phyloP scores from a whole-genome alignment of 1,284 basidiomycete species.

The Ustilago lituana region DNA sequence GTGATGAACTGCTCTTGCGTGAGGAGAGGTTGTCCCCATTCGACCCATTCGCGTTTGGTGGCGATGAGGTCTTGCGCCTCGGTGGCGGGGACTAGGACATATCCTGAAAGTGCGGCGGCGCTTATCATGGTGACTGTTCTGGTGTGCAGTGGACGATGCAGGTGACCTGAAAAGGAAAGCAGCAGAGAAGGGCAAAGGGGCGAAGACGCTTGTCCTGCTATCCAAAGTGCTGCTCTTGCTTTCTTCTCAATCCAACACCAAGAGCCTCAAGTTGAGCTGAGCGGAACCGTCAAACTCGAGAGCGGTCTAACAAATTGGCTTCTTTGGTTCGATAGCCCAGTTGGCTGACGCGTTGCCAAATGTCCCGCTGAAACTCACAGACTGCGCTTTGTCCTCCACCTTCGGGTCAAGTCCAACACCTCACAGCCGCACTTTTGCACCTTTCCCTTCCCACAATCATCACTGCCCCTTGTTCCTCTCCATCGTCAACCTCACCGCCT shows the following conservation, averaged over 20 bases:
- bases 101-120: conserved; percentile 2
- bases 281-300: too few relatives aligned
- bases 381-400: conserved; percentile 15
- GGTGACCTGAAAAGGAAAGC: neutral
- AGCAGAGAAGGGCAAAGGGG: neutral
- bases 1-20: conserved; percentile 30
- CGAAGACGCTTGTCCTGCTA: too few relatives aligned
- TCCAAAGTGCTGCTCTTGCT: too few relatives aligned
- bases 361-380: neutral
- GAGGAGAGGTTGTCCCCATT: conserved; percentile 37
- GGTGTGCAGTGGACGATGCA: too few relatives aligned
- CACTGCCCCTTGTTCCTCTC: too few relatives aligned
- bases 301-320: conserved; percentile 6
- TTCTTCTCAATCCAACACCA: too few relatives aligned
- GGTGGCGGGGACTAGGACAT: conserved; percentile 28
- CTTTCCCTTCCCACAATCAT: conserved; percentile 1
- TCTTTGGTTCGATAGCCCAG: too few relatives aligned
- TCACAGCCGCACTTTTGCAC: too few relatives aligned
- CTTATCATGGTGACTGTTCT: too few relatives aligned
- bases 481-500: too few relatives aligned
- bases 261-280: too few relatives aligned
- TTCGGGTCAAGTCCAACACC: neutral
- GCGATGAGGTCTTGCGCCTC: conserved; percentile 32
- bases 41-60: conserved; percentile 32
- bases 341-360: conserved; percentile 11